Evolutionary conservation across 2,329 filamentous ascomycete genomes (phyloP).

Genomic region (Raffaelea arxii): DNA sequence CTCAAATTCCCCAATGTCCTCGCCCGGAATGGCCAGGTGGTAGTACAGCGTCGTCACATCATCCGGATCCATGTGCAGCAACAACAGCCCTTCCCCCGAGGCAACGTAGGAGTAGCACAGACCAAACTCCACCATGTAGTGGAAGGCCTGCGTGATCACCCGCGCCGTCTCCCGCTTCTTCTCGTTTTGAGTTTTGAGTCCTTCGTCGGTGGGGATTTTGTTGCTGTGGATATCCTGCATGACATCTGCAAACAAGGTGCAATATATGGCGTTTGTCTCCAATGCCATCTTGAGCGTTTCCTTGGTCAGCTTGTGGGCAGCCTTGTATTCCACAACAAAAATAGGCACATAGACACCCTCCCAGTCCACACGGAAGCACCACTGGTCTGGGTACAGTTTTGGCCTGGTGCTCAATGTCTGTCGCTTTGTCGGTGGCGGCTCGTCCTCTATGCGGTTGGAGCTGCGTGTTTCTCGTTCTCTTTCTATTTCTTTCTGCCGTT

Average conservation of each 20-base stretch:
- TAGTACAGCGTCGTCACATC: slow-evolving; percentile 1
- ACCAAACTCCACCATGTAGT: not conserved
- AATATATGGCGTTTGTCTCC: too few relatives aligned
- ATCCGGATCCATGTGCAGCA: not conserved
- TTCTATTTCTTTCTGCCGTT: too few relatives aligned
- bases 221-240: not conserved
- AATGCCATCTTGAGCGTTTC: slow-evolving; percentile 1
- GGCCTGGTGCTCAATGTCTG: not conserved
- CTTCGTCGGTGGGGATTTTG: not conserved
- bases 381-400: slow-evolving; percentile 6
- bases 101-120: not conserved
- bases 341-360: slow-evolving; percentile 2
- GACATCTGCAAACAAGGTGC: not conserved
- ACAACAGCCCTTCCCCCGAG: not conserved
- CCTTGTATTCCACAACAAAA: slow-evolving; percentile 7
- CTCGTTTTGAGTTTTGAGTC: too few relatives aligned
- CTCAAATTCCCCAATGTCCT: not conserved
- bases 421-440: not conserved
- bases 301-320: slow-evolving; percentile 5
- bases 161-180: not conserved
- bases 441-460: not conserved
- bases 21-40: not conserved
- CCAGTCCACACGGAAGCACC: slow-evolving; percentile 1
- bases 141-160: not conserved
- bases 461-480: not conserved